Evolutionary conservation across 345 rosid species (phyloP).

Genomic region (Eucalyptus marginata): DNA sequence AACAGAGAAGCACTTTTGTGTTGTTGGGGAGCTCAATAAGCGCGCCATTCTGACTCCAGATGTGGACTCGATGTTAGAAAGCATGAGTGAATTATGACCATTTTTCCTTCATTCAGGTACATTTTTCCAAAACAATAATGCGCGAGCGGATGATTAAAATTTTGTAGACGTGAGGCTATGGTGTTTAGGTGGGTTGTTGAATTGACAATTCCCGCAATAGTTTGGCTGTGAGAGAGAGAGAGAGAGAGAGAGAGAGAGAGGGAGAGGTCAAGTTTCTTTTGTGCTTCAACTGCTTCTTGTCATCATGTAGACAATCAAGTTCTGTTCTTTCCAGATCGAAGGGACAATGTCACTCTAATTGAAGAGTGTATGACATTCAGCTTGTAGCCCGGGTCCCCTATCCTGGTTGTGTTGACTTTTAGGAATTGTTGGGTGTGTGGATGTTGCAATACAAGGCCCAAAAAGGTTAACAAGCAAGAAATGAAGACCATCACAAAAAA

Average conservation of each 20-base stretch:
- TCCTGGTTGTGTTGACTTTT: neutral
- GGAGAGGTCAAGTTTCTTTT: neutral
- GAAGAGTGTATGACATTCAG: neutral
- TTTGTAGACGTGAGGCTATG: neutral
- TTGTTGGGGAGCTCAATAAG: slow-evolving; percentile 52
- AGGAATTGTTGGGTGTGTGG: neutral
- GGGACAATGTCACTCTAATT: neutral
- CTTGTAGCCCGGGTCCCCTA: neutral
- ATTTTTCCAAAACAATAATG: neutral
- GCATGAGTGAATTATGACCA: neutral
- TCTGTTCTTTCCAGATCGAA: neutral
- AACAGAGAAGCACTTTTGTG: slow-evolving; percentile 34
- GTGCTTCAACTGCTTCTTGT: neutral
- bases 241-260: neutral
- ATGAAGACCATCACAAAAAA: neutral
- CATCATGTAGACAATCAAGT: neutral
- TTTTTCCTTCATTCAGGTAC: neutral
- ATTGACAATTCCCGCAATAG: neutral
- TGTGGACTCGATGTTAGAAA: slow-evolving; percentile 37
- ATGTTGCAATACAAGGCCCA: neutral
- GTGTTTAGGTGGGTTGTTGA: neutral
- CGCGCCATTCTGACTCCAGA: slow-evolving; percentile 61
- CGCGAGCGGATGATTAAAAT: neutral
- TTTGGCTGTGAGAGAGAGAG: neutral
- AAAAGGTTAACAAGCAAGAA: neutral